Percentiles rank a stretch among this genome's conserved stretches.
phyloP scores from a whole-genome alignment of 73 alveolate species.

The Paramecium primaurelia region DNA sequence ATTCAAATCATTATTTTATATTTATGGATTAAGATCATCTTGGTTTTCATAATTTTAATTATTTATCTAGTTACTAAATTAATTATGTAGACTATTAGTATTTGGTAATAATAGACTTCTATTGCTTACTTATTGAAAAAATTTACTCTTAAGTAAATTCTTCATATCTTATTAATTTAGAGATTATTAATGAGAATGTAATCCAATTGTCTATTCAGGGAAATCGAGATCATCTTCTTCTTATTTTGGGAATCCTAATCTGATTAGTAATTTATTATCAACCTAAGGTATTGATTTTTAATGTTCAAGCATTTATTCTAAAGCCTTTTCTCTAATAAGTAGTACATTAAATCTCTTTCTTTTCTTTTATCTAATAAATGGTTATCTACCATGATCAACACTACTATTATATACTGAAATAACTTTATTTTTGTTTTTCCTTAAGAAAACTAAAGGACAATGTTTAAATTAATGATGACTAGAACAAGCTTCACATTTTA shows the following conservation, averaged over 20 bases:
- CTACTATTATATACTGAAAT: not conserved
- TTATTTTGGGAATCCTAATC: not conserved
- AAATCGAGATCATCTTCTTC: not conserved
- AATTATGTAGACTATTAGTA: not conserved
- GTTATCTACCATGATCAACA: not conserved
- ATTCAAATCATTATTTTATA: not conserved
- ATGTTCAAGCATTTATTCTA: not conserved
- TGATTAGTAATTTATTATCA: not conserved
- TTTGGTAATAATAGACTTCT: not conserved
- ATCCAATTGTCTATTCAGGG: not conserved
- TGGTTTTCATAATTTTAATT: not conserved
- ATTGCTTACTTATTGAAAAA: not conserved
- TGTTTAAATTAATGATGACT: constrained; percentile 6
- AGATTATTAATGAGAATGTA: not conserved
- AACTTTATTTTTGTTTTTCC: not conserved
- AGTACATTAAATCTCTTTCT: not conserved
- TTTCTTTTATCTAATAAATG: not conserved
- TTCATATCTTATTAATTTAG: not conserved
- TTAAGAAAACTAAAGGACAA: not conserved
- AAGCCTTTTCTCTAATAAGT: not conserved
- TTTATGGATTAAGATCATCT: not conserved
- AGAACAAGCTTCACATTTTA: not conserved
- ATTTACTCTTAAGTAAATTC: not conserved
- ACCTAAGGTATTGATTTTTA: not conserved
- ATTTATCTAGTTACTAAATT: not conserved